Evolutionary conservation across 2,329 filamentous ascomycete genomes (phyloP).

Genomic region (Phialophora tarda): DNA sequence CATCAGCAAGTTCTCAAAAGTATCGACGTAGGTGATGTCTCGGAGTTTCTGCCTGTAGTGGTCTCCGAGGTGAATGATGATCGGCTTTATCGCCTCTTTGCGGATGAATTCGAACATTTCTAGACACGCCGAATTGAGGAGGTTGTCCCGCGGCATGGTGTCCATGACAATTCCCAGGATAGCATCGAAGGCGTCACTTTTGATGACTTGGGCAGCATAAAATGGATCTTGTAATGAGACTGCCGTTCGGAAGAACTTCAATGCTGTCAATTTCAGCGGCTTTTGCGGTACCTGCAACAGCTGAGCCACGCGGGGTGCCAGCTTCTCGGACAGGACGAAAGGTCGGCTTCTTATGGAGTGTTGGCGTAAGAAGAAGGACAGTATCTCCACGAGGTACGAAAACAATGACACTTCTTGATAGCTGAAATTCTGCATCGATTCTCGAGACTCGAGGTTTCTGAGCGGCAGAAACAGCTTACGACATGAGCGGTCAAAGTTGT

Average conservation of each 20-base stretch:
- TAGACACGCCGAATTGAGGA: slow-evolving; percentile 89
- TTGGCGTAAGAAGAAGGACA: slow-evolving; percentile 91
- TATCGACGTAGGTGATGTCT: slow-evolving; percentile 79
- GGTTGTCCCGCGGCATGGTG: slow-evolving; percentile 88
- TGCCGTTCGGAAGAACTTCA: slow-evolving; percentile 91
- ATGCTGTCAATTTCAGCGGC: slow-evolving; percentile 85
- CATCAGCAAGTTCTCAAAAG: slow-evolving; percentile 75
- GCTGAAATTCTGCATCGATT: slow-evolving; percentile 69
- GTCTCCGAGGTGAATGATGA: slow-evolving; percentile 83
- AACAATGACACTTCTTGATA: slow-evolving; percentile 89
- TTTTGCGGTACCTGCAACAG: slow-evolving; percentile 85
- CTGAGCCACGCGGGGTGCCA: slow-evolving; percentile 79
- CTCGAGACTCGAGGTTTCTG: slow-evolving; percentile 70
- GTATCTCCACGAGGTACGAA: slow-evolving; percentile 86
- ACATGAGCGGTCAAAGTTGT: slow-evolving; percentile 88
- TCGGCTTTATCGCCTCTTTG: slow-evolving; percentile 77
- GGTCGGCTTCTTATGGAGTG: slow-evolving; percentile 85
- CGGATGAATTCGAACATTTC: slow-evolving; percentile 93
- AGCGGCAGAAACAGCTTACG: slow-evolving; percentile 85
- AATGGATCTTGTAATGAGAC: slow-evolving; percentile 88
- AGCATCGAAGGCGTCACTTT: slow-evolving; percentile 75
- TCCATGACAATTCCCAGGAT: slow-evolving; percentile 82
- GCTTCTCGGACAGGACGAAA: slow-evolving; percentile 80
- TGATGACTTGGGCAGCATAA: slow-evolving; percentile 82
- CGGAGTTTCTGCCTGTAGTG: slow-evolving; percentile 79